A percentile compares a stretch with the other conserved stretches of the same genome.
Conservation (phyloP, 176 grass and related monocot genomes). For the Phyllostachys edulis region DNA sequence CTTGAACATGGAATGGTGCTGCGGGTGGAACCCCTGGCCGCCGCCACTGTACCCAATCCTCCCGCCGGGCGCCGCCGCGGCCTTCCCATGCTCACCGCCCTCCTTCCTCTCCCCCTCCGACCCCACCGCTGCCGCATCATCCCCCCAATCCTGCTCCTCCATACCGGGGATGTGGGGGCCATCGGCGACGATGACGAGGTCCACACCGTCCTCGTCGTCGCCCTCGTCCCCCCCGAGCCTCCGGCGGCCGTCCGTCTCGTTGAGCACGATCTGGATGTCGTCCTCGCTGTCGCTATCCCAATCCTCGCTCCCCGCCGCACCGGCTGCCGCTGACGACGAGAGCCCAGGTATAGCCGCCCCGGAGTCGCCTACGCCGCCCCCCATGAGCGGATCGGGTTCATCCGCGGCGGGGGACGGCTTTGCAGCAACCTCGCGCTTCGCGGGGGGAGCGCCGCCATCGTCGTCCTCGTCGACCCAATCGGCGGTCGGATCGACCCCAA, state of each 20-base stretch:
- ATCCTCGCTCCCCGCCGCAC: slow-evolving; percentile 57
- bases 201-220: slow-evolving; percentile 74
- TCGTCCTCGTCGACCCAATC: slow-evolving; percentile 76
- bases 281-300: slow-evolving; percentile 98
- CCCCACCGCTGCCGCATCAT: slow-evolving; percentile 41
- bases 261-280: slow-evolving; percentile 96
- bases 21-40: slow-evolving; percentile 68
- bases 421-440: slow-evolving; percentile 41
- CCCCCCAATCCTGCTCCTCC: slow-evolving; percentile 92
- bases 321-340: slow-evolving; percentile 33
- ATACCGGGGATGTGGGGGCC: slow-evolving; percentile 65
- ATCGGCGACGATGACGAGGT: slow-evolving; percentile 74
- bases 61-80: slow-evolving; percentile 6
- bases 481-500: slow-evolving; percentile 53
- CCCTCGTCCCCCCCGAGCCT: slow-evolving; percentile 62
- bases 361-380: slow-evolving; percentile 37
- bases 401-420: slow-evolving; percentile 17
- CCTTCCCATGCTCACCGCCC: slow-evolving; percentile 54
- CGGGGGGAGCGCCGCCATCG: not conserved
- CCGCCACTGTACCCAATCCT: slow-evolving; percentile 78
- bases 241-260: slow-evolving; percentile 61
- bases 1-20: slow-evolving; percentile 98
- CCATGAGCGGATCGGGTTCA: slow-evolving; percentile 49
- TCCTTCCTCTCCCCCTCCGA: slow-evolving; percentile 78
- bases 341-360: slow-evolving; percentile 76